Percentiles rank a stretch among this genome's conserved stretches.
Conservation (phyloP, 1,139 yeast species). For the Geotrichum restrictum region DNA sequence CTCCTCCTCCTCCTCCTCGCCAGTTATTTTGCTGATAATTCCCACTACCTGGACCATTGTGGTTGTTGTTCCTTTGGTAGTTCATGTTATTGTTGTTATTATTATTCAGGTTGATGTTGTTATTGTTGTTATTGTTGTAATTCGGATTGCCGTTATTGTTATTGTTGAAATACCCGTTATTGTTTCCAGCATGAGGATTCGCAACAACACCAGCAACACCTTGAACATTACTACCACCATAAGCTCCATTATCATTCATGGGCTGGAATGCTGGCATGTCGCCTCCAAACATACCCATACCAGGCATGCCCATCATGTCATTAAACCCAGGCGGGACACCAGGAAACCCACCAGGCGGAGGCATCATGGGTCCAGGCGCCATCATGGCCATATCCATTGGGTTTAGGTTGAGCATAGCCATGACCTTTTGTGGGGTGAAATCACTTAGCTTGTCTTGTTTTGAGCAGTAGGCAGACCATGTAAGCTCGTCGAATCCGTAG, state of each 20-base stretch:
- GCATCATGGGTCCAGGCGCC: slow-evolving; percentile 17
- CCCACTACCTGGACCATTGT: background rate
- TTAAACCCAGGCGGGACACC: slow-evolving; percentile 36
- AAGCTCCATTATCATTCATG: slow-evolving; percentile 18
- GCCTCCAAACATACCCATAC: slow-evolving; percentile 20
- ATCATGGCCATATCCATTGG: slow-evolving; percentile 28
- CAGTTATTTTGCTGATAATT: background rate
- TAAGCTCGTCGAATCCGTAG: slow-evolving; percentile 91
- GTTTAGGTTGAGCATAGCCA: slow-evolving; percentile 29
- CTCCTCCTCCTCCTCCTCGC: background rate
- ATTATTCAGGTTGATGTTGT: slow-evolving; percentile 4
- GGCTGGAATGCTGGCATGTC: slow-evolving; percentile 21
- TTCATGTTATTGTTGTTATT: slow-evolving; percentile 6
- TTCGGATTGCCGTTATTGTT: too few relatives aligned
- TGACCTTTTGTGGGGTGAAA: slow-evolving; percentile 55
- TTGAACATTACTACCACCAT: slow-evolving; percentile 19
- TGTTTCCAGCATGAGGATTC: slow-evolving; percentile 9
- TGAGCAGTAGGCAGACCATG: slow-evolving; percentile 90
- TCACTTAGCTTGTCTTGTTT: slow-evolving; percentile 82
- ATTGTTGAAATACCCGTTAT: slow-evolving; percentile 5
- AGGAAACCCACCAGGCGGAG: slow-evolving; percentile 33
- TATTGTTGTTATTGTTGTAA: slow-evolving; percentile 6
- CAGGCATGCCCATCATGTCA: slow-evolving; percentile 26
- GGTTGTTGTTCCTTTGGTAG: slow-evolving; percentile 8
- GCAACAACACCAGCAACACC: slow-evolving; percentile 18